phyloP scores from a whole-genome alignment of 2,329 filamentous ascomycete species.

The Curvularia eragrostidis region DNA sequence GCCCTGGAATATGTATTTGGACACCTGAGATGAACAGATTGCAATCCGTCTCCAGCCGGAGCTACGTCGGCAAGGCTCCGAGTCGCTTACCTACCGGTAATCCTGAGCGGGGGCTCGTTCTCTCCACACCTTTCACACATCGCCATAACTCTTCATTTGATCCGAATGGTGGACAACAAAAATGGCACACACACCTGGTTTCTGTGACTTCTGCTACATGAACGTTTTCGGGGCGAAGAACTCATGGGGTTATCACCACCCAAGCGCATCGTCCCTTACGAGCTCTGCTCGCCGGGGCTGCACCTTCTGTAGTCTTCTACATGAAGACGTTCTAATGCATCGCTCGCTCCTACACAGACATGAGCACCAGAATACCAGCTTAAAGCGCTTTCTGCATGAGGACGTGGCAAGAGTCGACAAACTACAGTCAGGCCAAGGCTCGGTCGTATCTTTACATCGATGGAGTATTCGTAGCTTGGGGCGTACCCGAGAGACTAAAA shows the following conservation, averaged over 20 bases:
- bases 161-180: not conserved
- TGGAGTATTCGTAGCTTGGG: conserved; percentile 9
- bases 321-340: conserved; percentile 4
- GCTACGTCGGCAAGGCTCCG: not conserved
- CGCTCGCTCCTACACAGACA: not conserved
- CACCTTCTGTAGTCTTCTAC: conserved; percentile 8
- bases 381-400: conserved; percentile 5
- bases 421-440: not conserved
- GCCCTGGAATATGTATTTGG: no score
- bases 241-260: conserved; percentile 8
- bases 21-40: not conserved
- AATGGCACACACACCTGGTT: not conserved
- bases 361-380: not conserved
- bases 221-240: conserved; percentile 1
- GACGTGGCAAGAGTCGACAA: not conserved
- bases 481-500: conserved; percentile 6
- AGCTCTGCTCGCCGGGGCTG: conserved; percentile 5
- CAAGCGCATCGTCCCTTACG: conserved; percentile 3
- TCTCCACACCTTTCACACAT: not conserved
- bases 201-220: conserved; percentile 7
- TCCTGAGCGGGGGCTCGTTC: not conserved
- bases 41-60: not conserved
- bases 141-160: not conserved
- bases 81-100: not conserved
- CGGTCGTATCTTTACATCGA: conserved; percentile 3